Conservation (phyloP, 2,329 filamentous ascomycete species). For the Curvularia sp. region DNA sequence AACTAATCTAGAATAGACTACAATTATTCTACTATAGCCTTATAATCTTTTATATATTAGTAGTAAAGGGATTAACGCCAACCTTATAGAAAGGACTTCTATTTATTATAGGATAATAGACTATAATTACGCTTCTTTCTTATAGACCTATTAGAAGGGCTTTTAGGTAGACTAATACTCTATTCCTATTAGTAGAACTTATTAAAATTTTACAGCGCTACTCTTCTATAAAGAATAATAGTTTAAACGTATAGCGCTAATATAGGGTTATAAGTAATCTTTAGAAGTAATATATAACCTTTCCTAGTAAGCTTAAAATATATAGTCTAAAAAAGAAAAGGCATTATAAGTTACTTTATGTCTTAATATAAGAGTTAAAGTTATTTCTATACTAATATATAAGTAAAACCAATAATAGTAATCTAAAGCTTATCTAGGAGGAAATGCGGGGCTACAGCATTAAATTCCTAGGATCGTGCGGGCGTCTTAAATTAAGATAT, state of each 20-base stretch:
- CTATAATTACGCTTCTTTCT: constrained; percentile 3
- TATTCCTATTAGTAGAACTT: constrained; percentile 2
- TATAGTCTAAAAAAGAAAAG: too few relatives aligned
- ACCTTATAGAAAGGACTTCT: background rate
- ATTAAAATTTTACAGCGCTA: background rate
- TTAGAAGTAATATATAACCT: background rate
- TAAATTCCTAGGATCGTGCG: too few relatives aligned
- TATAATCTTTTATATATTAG: constrained; percentile 2
- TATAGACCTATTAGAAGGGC: constrained; percentile 3
- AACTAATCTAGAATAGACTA: background rate
- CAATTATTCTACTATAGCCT: constrained; percentile 1
- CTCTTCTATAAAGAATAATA: constrained; percentile 2
- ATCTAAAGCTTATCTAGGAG: too few relatives aligned
- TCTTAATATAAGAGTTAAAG: too few relatives aligned
- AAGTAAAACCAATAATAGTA: too few relatives aligned
- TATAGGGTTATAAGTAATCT: constrained; percentile 2
- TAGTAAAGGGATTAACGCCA: background rate
- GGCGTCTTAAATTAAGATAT: too few relatives aligned
- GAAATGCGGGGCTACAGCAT: too few relatives aligned
- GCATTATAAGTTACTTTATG: too few relatives aligned
- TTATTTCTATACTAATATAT: too few relatives aligned
- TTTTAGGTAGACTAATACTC: constrained; percentile 1
- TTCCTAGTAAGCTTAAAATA: too few relatives aligned
- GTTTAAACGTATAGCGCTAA: background rate
- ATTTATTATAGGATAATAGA: background rate